Conservation (phyloP, 495 filamentous ascomycete genomes). For the Diplogelasinospora grovesii region DNA sequence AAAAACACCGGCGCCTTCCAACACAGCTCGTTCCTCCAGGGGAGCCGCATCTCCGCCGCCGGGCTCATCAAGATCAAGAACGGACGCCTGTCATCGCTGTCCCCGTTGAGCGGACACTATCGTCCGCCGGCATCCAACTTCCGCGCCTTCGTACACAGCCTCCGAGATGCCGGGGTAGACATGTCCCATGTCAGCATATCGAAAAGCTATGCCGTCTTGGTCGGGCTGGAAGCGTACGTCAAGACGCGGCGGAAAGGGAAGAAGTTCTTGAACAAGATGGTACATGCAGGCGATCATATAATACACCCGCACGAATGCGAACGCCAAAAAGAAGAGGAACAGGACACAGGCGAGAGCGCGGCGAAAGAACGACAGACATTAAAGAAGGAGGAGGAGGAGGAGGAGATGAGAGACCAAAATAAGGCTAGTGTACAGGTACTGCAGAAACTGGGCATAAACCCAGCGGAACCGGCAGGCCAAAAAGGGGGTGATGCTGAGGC, state of each 20-base stretch:
- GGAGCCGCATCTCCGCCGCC: slow-evolving; percentile 71
- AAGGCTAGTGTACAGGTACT: slow-evolving; percentile 23
- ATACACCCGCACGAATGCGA: slow-evolving; percentile 40
- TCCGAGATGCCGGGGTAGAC: slow-evolving; percentile 70
- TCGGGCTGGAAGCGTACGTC: slow-evolving; percentile 75
- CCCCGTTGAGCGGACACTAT: slow-evolving; percentile 73
- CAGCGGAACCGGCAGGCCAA: slow-evolving; percentile 18
- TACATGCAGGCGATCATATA: slow-evolving; percentile 27
- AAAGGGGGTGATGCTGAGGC: too few relatives aligned
- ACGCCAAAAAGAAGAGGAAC: slow-evolving; percentile 33
- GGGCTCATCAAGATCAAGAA: slow-evolving; percentile 80
- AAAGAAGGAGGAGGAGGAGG: slow-evolving; percentile 32
- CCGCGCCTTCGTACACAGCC: slow-evolving; percentile 63
- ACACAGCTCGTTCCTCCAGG: slow-evolving; percentile 82
- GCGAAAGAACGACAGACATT: too few relatives aligned
- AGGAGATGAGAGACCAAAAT: slow-evolving; percentile 32
- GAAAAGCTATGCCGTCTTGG: slow-evolving; percentile 72
- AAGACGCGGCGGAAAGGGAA: slow-evolving; percentile 55
- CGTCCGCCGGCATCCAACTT: slow-evolving; percentile 76
- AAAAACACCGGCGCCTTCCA: slow-evolving; percentile 86
- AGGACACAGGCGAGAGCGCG: slow-evolving; percentile 46
- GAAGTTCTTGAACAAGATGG: slow-evolving; percentile 30
- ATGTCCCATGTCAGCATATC: slow-evolving; percentile 71
- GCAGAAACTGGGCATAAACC: slow-evolving; percentile 26
- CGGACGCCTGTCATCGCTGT: slow-evolving; percentile 56